Conservation (phyloP, 345 rosid species). For the Leavenworthia alabamica region DNA sequence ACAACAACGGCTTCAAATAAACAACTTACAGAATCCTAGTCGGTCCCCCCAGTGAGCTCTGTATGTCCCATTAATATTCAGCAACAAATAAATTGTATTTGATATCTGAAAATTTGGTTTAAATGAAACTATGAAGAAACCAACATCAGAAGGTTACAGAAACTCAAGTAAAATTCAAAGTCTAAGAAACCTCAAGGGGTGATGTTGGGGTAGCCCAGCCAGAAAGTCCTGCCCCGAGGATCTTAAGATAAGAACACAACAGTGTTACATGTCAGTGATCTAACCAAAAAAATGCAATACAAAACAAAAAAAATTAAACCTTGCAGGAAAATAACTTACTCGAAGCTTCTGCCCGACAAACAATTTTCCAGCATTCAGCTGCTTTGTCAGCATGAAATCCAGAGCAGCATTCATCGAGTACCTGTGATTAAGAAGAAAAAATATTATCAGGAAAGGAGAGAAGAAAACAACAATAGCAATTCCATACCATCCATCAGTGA, state of each 20-base stretch:
- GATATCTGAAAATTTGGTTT: slow-evolving; percentile 48
- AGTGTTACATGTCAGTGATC: slow-evolving; percentile 6
- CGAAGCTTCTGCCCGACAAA: slow-evolving; percentile 91
- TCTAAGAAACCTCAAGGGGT: slow-evolving; percentile 67
- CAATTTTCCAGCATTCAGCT: slow-evolving; percentile 59
- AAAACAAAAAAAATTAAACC: too few species aligned
- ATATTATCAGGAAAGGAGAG: slow-evolving; percentile 16
- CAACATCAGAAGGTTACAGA: slow-evolving; percentile 10
- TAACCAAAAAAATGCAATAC: not conserved
- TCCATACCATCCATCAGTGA: slow-evolving; percentile 94
- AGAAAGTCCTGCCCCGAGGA: slow-evolving; percentile 75
- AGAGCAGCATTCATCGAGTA: slow-evolving; percentile 66
- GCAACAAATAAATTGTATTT: slow-evolving; percentile 42
- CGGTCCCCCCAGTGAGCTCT: slow-evolving; percentile 95
- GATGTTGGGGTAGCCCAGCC: slow-evolving; percentile 88
- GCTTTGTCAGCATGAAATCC: slow-evolving; percentile 56
- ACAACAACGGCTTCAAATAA: slow-evolving; percentile 3
- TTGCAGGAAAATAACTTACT: slow-evolving; percentile 46
- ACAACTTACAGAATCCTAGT: slow-evolving; percentile 79
- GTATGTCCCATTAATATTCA: slow-evolving; percentile 86
- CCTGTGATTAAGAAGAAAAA: slow-evolving; percentile 40
- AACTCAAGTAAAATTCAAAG: slow-evolving; percentile 19
- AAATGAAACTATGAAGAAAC: slow-evolving; percentile 2
- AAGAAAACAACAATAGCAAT: slow-evolving; percentile 9
- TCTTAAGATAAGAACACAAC: slow-evolving; percentile 41